phyloP scores from a whole-genome alignment of 345 rosid genomes.

The Pseudoturritis turrita region DNA sequence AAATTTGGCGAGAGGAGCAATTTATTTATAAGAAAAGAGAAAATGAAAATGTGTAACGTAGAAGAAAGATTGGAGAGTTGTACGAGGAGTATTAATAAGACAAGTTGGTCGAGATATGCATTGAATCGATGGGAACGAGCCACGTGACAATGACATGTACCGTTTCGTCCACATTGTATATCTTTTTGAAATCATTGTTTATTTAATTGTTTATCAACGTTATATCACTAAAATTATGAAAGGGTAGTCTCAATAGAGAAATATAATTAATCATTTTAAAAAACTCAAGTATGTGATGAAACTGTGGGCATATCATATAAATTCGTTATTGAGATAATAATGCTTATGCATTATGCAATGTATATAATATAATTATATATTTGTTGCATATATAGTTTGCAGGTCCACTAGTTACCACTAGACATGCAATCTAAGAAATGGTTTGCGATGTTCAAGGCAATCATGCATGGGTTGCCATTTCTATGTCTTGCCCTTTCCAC shows the following conservation, averaged over 20 bases:
- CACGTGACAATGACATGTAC: slow-evolving; percentile 33
- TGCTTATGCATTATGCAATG: slow-evolving; percentile 18
- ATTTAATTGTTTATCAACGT: not conserved
- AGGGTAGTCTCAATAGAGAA: not conserved
- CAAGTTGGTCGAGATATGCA: slow-evolving; percentile 30
- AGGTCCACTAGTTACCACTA: slow-evolving; percentile 29
- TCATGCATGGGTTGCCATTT: slow-evolving; percentile 36
- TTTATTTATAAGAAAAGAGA: not conserved
- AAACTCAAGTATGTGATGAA: slow-evolving; percentile 11
- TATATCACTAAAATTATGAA: not conserved
- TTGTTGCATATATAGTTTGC: slow-evolving; percentile 2
- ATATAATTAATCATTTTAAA: not conserved
- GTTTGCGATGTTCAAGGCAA: slow-evolving; percentile 33
- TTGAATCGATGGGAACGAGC: slow-evolving; percentile 24
- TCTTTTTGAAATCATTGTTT: not conserved
- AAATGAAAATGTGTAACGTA: slow-evolving; percentile 8
- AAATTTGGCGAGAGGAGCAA: not conserved
- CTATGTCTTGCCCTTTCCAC: slow-evolving; percentile 1
- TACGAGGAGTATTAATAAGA: slow-evolving; percentile 33
- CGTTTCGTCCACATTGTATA: slow-evolving; percentile 3
- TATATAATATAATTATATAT: not conserved
- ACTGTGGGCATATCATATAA: slow-evolving; percentile 30
- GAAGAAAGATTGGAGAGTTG: slow-evolving; percentile 27
- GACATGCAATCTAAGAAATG: slow-evolving; percentile 29
- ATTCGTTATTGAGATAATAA: slow-evolving; percentile 27